These are phyloP conservation scores for Lunularia cruciata DNA, from an alignment of 225 moss, liverwort and hornwort species.

Conservation along the genomic window DNA sequence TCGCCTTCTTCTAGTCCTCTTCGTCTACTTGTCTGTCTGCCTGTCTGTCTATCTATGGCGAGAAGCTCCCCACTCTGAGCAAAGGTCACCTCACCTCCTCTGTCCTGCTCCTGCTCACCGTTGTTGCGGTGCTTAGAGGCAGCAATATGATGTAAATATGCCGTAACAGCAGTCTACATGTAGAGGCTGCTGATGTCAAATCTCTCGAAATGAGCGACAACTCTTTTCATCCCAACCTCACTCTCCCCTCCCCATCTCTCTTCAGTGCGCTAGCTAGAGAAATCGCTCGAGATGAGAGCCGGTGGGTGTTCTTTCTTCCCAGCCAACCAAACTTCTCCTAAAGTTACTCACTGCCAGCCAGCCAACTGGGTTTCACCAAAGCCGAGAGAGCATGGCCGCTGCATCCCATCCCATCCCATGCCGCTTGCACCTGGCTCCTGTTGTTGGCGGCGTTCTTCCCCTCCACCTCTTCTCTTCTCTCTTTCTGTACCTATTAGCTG, in stretches of 20 bases:
- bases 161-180: neutral
- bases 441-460: slow-evolving; percentile 7
- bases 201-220: neutral
- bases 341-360: too few relatives aligned
- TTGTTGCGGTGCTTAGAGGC: neutral
- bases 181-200: neutral
- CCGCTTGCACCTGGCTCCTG: slow-evolving; percentile 5
- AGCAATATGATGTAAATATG: too few relatives aligned
- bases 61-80: neutral
- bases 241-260: neutral
- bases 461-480: neutral
- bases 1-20: neutral
- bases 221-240: neutral
- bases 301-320: too few relatives aligned
- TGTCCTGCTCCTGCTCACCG: neutral
- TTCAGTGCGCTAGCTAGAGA: too few relatives aligned
- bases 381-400: neutral
- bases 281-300: neutral
- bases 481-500: neutral
- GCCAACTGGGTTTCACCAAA: too few relatives aligned
- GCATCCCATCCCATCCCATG: neutral
- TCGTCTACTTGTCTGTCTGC: neutral
- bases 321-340: too few relatives aligned
- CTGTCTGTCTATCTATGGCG: neutral
- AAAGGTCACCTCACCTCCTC: neutral